Conservation (phyloP, 2,329 filamentous ascomycete species). For the Pseudocercospora cruenta region DNA sequence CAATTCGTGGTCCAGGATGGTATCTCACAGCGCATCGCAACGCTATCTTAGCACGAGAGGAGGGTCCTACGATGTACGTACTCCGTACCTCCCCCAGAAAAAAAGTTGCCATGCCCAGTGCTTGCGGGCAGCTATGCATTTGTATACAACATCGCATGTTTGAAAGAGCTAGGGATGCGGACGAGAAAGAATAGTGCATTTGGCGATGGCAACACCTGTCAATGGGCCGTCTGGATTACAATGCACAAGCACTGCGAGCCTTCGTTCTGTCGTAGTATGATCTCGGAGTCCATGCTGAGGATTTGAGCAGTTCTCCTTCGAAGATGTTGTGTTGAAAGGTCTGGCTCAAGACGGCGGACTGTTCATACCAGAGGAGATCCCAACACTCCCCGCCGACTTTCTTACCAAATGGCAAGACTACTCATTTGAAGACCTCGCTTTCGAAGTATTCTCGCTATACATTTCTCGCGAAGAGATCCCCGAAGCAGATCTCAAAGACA, state of each 20-base stretch:
- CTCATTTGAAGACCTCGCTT: constrained; percentile 79
- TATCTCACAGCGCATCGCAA: constrained; percentile 57
- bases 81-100: constrained; percentile 10
- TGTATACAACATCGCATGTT: neutral
- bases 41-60: constrained; percentile 66
- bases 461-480: constrained; percentile 85
- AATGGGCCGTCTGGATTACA: neutral
- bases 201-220: neutral
- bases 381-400: constrained; percentile 65
- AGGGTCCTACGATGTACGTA: constrained; percentile 63
- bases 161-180: neutral
- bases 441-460: constrained; percentile 83
- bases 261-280: neutral
- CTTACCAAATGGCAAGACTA: constrained; percentile 73
- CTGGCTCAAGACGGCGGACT: constrained; percentile 84
- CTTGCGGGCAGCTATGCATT: constrained; percentile 1
- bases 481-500: constrained; percentile 73
- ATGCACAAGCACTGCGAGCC: neutral
- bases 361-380: constrained; percentile 84
- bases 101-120: neutral
- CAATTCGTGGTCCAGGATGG: constrained; percentile 19
- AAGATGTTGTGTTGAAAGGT: constrained; percentile 87
- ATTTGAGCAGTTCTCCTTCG: constrained; percentile 73
- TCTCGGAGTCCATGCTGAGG: constrained; percentile 34
- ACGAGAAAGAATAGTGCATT: neutral